Conservation (phyloP, 2,329 filamentous ascomycete species). For the Fusarium aywerte region DNA sequence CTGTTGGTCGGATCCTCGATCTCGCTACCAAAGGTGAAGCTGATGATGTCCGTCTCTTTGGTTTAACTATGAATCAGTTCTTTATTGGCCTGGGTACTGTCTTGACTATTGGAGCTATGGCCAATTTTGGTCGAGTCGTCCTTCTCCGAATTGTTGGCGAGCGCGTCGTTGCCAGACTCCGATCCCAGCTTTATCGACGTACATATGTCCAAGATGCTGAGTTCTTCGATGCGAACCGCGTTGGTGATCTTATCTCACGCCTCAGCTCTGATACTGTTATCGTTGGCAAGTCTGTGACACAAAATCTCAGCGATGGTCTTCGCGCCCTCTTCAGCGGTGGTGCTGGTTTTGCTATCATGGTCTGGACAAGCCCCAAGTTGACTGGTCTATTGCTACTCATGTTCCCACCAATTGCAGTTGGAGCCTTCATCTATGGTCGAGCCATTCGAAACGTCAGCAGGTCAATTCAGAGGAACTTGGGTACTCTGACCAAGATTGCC, state of each 20-base stretch:
- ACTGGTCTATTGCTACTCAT: conserved; percentile 87
- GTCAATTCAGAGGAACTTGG: conserved; percentile 92
- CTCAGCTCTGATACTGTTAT: conserved; percentile 97
- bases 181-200: conserved; percentile 88
- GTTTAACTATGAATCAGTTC: conserved; percentile 86
- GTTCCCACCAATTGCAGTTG: conserved; percentile 89
- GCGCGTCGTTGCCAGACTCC: conserved; percentile 88
- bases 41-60: conserved; percentile 79
- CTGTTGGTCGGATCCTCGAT: conserved; percentile 95
- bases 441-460: conserved; percentile 89
- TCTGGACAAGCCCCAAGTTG: conserved; percentile 92
- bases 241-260: conserved; percentile 94
- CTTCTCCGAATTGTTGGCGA: conserved; percentile 94
- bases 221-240: conserved; percentile 97
- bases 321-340: conserved; percentile 88
- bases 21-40: conserved; percentile 79
- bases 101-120: conserved; percentile 83
- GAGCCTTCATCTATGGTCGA: conserved; percentile 91
- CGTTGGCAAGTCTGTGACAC: conserved; percentile 97
- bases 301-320: conserved; percentile 96
- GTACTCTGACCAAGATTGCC: conserved; percentile 93
- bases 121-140: conserved; percentile 94
- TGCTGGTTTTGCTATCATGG: conserved; percentile 92
- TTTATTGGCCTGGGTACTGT: conserved; percentile 82
- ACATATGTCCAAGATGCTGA: conserved; percentile 98